Percentiles rank a stretch among this genome's conserved stretches.
Conservation (phyloP, 306 rosid species). For the Nissolia schottii region DNA sequence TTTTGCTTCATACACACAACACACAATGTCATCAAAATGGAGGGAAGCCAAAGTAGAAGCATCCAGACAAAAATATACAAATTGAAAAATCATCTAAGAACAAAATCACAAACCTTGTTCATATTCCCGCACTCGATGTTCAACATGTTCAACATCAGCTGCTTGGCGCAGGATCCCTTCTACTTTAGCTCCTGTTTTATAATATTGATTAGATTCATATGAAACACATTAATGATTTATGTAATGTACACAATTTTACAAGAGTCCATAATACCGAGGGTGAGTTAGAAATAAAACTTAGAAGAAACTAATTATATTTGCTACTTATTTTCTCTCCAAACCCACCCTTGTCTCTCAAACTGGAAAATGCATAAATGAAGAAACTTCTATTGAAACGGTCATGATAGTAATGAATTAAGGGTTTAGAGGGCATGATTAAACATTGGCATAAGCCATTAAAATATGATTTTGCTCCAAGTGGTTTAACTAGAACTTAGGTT, state of each 20-base stretch:
- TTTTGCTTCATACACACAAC: too few species aligned
- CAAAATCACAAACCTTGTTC: constrained; percentile 58
- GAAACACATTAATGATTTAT: neutral
- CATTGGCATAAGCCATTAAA: neutral
- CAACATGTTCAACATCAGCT: constrained; percentile 86
- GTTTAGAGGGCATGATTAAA: neutral
- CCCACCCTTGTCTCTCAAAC: neutral
- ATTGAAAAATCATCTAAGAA: neutral
- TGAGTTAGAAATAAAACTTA: too few species aligned
- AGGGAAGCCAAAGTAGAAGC: neutral
- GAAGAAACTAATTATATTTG: neutral
- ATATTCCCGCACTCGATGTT: constrained; percentile 63
- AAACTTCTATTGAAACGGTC: too few species aligned
- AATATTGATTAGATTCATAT: constrained; percentile 22
- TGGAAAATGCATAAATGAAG: too few species aligned
- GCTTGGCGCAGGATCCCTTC: constrained; percentile 90
- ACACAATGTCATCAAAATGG: constrained; percentile 14
- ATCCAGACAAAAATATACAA: neutral
- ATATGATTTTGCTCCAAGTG: neutral
- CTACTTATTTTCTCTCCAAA: neutral
- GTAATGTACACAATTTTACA: constrained; percentile 4
- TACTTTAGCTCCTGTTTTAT: constrained; percentile 54
- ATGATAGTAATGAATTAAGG: neutral
- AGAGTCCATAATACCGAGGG: neutral
- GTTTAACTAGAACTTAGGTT: neutral